phyloP scores from a whole-genome alignment of 257 asterid genomes.

The Verbena officinalis region DNA sequence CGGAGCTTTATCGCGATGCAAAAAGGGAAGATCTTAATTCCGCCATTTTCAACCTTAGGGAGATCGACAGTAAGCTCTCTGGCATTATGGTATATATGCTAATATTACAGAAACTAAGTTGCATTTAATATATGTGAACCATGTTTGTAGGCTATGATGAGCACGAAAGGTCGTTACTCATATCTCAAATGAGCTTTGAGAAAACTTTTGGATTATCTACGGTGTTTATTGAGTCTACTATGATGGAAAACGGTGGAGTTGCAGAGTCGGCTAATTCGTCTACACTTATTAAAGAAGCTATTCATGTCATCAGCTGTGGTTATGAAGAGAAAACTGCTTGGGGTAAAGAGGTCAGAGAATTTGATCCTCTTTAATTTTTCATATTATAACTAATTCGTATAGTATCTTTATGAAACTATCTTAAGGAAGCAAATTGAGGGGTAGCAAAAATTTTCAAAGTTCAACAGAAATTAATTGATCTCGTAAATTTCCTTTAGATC shows the following conservation, averaged over 20 bases:
- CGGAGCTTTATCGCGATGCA: constrained; percentile 84
- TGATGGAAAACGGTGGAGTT: constrained; percentile 92
- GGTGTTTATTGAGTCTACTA: constrained; percentile 89
- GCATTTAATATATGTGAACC: constrained; percentile 15
- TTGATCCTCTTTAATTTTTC: no score
- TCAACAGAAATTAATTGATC: no score
- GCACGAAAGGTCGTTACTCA: constrained; percentile 86
- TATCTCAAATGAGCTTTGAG: constrained; percentile 96
- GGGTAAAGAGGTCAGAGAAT: constrained; percentile 88
- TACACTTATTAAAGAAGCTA: constrained; percentile 83
- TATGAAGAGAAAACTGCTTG: constrained; percentile 98
- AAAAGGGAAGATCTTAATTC: constrained; percentile 92
- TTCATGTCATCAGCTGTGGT: constrained; percentile 93
- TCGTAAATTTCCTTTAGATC: no score
- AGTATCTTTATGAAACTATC: no score
- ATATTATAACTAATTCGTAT: no score
- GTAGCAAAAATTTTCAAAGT: no score
- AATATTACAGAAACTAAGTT: constrained; percentile 9
- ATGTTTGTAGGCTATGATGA: constrained; percentile 72
- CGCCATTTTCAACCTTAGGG: constrained; percentile 91
- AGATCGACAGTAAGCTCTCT: constrained; percentile 78
- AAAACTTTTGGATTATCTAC: constrained; percentile 90
- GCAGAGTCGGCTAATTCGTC: constrained; percentile 84
- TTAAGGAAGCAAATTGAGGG: no score
- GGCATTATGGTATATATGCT: constrained; percentile 1